Evolutionary conservation across 2,329 filamentous ascomycete species (phyloP).

Genomic region (Fusarium coicis): DNA sequence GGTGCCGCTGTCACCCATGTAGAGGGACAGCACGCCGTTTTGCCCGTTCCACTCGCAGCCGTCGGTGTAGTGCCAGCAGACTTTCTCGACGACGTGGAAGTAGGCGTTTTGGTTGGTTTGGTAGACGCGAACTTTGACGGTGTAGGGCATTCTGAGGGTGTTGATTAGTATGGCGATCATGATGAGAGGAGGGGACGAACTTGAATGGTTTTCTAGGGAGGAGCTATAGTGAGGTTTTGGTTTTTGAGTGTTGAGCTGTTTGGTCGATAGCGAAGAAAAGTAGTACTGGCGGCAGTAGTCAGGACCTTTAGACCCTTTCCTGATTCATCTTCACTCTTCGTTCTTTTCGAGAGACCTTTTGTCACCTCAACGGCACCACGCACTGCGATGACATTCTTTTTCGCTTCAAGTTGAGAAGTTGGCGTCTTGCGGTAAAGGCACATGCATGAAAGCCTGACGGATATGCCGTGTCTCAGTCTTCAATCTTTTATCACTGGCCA

Average conservation of each 20-base stretch:
- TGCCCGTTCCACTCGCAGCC: slow-evolving; percentile 23
- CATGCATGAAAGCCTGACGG: no score
- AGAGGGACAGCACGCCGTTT: slow-evolving; percentile 14
- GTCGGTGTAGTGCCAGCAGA: slow-evolving; percentile 36
- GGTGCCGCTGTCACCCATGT: slow-evolving; percentile 34
- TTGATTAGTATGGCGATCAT: not conserved
- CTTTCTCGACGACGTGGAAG: slow-evolving; percentile 33
- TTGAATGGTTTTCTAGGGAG: no score
- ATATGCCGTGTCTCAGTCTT: not conserved
- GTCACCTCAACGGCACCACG: accelerated
- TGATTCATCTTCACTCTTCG: accelerated
- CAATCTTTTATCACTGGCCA: not conserved
- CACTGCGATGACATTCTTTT: no score
- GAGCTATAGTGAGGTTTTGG: not conserved
- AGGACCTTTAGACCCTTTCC: not conserved
- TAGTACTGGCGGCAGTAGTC: no score
- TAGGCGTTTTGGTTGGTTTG: slow-evolving; percentile 36
- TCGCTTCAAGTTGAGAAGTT: no score
- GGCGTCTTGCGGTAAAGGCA: not conserved
- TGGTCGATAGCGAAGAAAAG: not conserved
- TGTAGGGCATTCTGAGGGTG: slow-evolving; percentile 28
- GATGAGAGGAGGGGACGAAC: no score
- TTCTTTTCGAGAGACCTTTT: accelerated
- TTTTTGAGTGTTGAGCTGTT: not conserved
- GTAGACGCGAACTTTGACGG: slow-evolving; percentile 36